A percentile compares a stretch with the other conserved stretches of the same genome.
Conservation (phyloP, 225 moss, liverwort and hornwort genomes). For the Polytrichum commune region DNA sequence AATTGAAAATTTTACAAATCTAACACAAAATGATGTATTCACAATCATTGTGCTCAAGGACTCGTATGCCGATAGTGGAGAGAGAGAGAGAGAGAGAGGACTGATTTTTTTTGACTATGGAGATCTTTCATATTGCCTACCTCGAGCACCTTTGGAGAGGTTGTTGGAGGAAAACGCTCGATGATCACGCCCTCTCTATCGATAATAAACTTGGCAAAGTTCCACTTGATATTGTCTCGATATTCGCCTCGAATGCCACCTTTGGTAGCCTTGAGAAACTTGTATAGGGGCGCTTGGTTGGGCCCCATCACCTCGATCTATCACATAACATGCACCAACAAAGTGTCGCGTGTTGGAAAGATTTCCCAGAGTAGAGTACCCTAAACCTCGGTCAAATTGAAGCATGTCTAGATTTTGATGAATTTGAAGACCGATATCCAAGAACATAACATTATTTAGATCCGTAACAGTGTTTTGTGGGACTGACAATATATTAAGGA, state of each 20-base stretch:
- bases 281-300: slow-evolving; percentile 26
- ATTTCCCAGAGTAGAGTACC: background rate
- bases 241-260: slow-evolving; percentile 30
- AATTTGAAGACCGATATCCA: too few relatives aligned
- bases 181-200: slow-evolving; percentile 35
- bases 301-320: slow-evolving; percentile 46
- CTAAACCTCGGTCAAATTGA: too few relatives aligned
- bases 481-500: too few relatives aligned
- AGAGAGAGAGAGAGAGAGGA: background rate
- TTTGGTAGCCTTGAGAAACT: slow-evolving; percentile 36
- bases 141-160: slow-evolving; percentile 41
- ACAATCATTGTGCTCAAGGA: too few relatives aligned
- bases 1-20: too few relatives aligned
- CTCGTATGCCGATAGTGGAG: too few relatives aligned
- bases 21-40: too few relatives aligned
- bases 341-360: background rate
- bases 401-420: too few relatives aligned
- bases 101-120: background rate
- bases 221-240: slow-evolving; percentile 43
- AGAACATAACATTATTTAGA: too few relatives aligned
- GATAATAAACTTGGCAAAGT: slow-evolving; percentile 48
- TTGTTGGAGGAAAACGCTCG: slow-evolving; percentile 32
- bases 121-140: slow-evolving; percentile 2
- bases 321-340: background rate
- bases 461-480: too few relatives aligned